These are phyloP conservation scores for Allantophomopsis cytisporea DNA, from an alignment of 2,329 filamentous ascomycete species.

Conservation along the genomic window DNA sequence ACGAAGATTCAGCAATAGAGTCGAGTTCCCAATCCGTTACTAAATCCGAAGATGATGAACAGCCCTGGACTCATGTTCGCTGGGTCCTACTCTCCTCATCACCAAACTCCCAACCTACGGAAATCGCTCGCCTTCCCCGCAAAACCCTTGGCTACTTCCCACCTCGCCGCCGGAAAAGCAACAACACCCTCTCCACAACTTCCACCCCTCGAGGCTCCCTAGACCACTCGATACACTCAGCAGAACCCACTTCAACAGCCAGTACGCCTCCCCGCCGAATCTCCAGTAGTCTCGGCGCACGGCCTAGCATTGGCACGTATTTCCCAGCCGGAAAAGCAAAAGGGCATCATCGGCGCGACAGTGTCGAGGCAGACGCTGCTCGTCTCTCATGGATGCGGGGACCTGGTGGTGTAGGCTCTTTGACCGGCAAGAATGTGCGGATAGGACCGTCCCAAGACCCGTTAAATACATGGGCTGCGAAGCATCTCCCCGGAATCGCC, in stretches of 20 bases:
- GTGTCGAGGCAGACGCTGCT: slow-evolving; percentile 20
- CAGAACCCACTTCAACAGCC: slow-evolving; percentile 8
- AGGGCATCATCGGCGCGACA: slow-evolving; percentile 16
- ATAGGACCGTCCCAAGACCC: slow-evolving; percentile 73
- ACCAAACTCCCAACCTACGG: slow-evolving; percentile 48
- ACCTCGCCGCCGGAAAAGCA: slow-evolving; percentile 62
- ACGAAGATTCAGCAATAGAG: slow-evolving; percentile 8
- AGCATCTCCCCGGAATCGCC: slow-evolving; percentile 68
- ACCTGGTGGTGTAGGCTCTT: slow-evolving; percentile 78
- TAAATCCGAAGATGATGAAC: slow-evolving; percentile 35
- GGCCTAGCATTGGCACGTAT: slow-evolving; percentile 11
- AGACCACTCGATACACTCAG: slow-evolving; percentile 11
- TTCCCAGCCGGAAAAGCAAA: slow-evolving; percentile 14
- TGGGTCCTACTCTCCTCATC: slow-evolving; percentile 74
- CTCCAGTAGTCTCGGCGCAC: slow-evolving; percentile 10
- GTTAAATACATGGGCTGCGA: slow-evolving; percentile 71
- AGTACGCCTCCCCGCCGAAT: slow-evolving; percentile 10
- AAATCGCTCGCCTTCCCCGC: slow-evolving; percentile 75
- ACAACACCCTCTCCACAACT: slow-evolving; percentile 47
- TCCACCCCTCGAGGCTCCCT: slow-evolving; percentile 39
- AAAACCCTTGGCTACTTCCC: slow-evolving; percentile 84
- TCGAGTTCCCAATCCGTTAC: neutral
- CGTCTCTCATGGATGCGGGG: slow-evolving; percentile 57
- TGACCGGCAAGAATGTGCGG: slow-evolving; percentile 50
- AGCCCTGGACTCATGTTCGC: slow-evolving; percentile 72